Base-by-base conservation (phyloP, 805 yeast genomes). In the Myxozyma neotropica region DNA sequence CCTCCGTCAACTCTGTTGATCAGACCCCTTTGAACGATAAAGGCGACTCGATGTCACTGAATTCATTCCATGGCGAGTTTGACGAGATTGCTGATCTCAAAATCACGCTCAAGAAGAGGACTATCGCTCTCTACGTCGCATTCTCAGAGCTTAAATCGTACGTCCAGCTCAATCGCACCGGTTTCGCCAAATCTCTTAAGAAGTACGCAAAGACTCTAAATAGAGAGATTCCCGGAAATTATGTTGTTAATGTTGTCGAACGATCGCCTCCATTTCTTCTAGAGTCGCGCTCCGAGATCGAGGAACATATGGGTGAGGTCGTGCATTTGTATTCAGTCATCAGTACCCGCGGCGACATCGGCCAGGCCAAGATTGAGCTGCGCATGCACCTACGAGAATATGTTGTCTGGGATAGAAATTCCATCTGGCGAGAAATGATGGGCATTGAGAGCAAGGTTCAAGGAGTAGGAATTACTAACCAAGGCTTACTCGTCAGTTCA, bases 381-480 rank as follows among this genome's bases (percentile, higher is more conserved):
- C 74, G 80, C 55, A 69, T 82, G 59, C 81, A 83, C 75, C 75
- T 93, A 64, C 80, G 97, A 64, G 99, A 93, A 69, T 96, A 93
- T 72, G 88, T 93, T 36, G 96, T 92, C 19, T 93, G 97, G 95
- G 98, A 93, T 75, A 82, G 99, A 73, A 91, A 91, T 72, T 93
- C 97, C 0, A 97, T 93, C 29, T 93, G 99, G 99, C 86, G 94
- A 71, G 97, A 93, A 73, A 86, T 93, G 87, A 87, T 93, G 71
- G 93, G 94, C 23, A 74, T 92, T 68, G 97, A 92, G 72, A 81
- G 96, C 67, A 88, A 88, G 68, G 78, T 92, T 0, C 93, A 91
- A 68, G 90, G 89, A 21, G 91, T 92, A 1, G 64, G 58, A 13
- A 46, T 59, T 29, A 55, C 58, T 13, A 57, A 57, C 44, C 59